A percentile compares a stretch with the other conserved stretches of the same genome.
Evolutionary conservation across 2,329 filamentous ascomycete species (phyloP).

Genomic region (Hymenoscyphus repandus): DNA sequence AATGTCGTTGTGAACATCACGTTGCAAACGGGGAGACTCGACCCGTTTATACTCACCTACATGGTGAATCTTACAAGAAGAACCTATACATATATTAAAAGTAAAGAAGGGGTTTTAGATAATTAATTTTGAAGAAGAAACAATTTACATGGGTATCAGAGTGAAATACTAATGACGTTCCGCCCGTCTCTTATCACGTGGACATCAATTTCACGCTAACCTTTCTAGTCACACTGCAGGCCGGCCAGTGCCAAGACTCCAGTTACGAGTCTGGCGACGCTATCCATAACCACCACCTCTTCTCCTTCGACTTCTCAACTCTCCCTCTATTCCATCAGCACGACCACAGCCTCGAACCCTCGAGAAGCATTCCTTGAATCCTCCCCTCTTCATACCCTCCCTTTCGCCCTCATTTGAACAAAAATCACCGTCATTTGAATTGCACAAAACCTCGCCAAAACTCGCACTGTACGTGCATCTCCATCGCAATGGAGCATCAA

Average conservation of each 20-base stretch:
- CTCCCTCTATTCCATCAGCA: constrained; percentile 19
- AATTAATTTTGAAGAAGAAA: no score
- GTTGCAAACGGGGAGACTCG: no score
- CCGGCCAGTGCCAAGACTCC: not conserved
- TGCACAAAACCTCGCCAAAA: constrained; percentile 20
- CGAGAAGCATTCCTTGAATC: constrained; percentile 30
- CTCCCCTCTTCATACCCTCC: constrained; percentile 22
- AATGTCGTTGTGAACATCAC: no score
- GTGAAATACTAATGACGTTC: not conserved
- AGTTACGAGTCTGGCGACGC: not conserved
- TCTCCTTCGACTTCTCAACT: constrained; percentile 22
- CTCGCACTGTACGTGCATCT: constrained; percentile 45
- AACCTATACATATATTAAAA: no score
- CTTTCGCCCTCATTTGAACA: constrained; percentile 28
- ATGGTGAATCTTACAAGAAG: no score
- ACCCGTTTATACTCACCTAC: no score
- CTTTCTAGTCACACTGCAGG: no score
- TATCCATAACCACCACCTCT: not conserved
- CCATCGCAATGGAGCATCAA: constrained; percentile 41
- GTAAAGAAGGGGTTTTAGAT: no score
- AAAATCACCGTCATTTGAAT: constrained; percentile 25
- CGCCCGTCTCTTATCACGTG: no score
- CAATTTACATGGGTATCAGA: no score
- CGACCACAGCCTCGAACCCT: constrained; percentile 32
- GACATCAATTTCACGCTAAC: no score